A percentile compares a stretch with the other conserved stretches of the same genome.
Conservation (phyloP, 2,329 filamentous ascomycete genomes). For the Penicillium sp. region DNA sequence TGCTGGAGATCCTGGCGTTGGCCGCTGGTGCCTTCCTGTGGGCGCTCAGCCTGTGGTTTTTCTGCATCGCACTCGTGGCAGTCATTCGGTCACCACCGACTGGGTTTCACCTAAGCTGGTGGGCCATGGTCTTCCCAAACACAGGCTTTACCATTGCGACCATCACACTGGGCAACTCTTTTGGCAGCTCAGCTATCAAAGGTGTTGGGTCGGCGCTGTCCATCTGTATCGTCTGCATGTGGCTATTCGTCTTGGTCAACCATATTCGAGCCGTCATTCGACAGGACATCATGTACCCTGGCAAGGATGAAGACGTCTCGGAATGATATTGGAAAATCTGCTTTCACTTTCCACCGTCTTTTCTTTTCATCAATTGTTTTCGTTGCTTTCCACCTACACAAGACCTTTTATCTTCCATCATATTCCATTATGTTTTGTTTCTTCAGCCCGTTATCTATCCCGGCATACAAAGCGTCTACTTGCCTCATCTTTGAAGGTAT, state of each 20-base stretch:
- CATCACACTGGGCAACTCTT: slow-evolving; percentile 55
- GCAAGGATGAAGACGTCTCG: slow-evolving; percentile 57
- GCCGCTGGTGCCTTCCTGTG: slow-evolving; percentile 59
- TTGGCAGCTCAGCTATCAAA: slow-evolving; percentile 53
- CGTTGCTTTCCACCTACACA: background rate
- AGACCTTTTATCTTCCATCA: background rate
- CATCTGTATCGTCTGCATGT: slow-evolving; percentile 54
- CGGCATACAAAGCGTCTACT: no score
- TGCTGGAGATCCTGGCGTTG: slow-evolving; percentile 50
- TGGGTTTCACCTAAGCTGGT: slow-evolving; percentile 56
- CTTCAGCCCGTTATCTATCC: no score
- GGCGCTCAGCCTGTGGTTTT: slow-evolving; percentile 60
- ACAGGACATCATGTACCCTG: slow-evolving; percentile 57
- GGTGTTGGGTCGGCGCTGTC: slow-evolving; percentile 58
- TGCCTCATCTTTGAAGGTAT: no score
- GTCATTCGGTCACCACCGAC: slow-evolving; percentile 45
- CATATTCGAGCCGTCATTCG: slow-evolving; percentile 52
- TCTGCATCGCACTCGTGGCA: slow-evolving; percentile 50
- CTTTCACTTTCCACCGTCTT: background rate
- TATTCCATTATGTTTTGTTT: no score
- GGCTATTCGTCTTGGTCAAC: slow-evolving; percentile 52
- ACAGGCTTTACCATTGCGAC: slow-evolving; percentile 61
- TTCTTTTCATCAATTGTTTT: background rate
- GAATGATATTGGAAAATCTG: no score
- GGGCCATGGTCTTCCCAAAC: slow-evolving; percentile 66